These are phyloP conservation scores for Abortiporus biennis DNA, from an alignment of 1,284 basidiomycete species.

Conservation along the genomic window DNA sequence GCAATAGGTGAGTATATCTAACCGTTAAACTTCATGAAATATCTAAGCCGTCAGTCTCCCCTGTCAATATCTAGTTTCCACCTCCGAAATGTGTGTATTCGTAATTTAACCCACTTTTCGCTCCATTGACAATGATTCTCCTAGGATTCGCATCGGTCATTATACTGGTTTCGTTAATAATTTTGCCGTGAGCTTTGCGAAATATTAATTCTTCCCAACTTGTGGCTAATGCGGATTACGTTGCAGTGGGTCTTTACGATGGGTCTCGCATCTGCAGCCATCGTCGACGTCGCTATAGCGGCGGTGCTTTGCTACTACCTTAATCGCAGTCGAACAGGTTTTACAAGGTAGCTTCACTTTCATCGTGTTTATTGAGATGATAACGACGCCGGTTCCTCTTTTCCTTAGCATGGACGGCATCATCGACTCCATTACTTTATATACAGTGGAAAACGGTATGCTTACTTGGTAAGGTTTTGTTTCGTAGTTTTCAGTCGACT, in stretches of 20 bases:
- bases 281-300: slow-evolving; percentile 47
- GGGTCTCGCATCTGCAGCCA: slow-evolving; percentile 44
- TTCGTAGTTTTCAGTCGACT: slow-evolving; percentile 1
- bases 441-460: slow-evolving; percentile 46
- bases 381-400: background rate
- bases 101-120: background rate
- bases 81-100: background rate
- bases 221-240: slow-evolving; percentile 3
- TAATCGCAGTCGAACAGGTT: slow-evolving; percentile 33
- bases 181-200: slow-evolving; percentile 15
- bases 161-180: slow-evolving; percentile 17
- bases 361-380: background rate
- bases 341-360: slow-evolving; percentile 30
- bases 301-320: slow-evolving; percentile 40
- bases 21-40: too few relatives aligned
- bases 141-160: slow-evolving; percentile 28
- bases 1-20: too few relatives aligned
- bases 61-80: background rate
- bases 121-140: background rate
- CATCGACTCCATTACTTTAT: slow-evolving; percentile 42
- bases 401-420: slow-evolving; percentile 36
- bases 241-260: slow-evolving; percentile 50
- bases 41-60: background rate
- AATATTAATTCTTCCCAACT: background rate
- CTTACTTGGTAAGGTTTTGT: slow-evolving; percentile 36